These are phyloP conservation scores for Pseudomonodictys pantanalensis DNA, from an alignment of 495 filamentous ascomycete species.

Conservation along the genomic window DNA sequence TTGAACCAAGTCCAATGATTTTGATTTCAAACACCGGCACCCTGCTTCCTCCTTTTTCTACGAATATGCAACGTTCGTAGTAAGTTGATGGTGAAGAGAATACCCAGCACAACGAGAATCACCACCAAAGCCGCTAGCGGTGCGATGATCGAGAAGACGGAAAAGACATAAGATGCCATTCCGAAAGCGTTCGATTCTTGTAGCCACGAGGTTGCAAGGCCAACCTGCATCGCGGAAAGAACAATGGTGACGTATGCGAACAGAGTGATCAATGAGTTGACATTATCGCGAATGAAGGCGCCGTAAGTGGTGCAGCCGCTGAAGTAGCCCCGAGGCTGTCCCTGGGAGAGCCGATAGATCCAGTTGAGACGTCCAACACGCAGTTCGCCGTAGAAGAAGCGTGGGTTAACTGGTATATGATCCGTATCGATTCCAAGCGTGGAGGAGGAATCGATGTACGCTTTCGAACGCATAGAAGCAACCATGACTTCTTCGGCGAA, in stretches of 20 bases:
- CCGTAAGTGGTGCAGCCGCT: slow-evolving; percentile 26
- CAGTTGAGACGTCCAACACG: slow-evolving; percentile 30
- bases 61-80: slow-evolving; percentile 13
- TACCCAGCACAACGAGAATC: slow-evolving; percentile 1
- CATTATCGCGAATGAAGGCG: slow-evolving; percentile 44
- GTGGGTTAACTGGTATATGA: slow-evolving; percentile 22
- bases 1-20: too few species aligned
- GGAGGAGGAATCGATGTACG: slow-evolving; percentile 38
- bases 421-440: slow-evolving; percentile 45
- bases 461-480: slow-evolving; percentile 14
- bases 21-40: slow-evolving; percentile 17
- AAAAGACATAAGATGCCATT: slow-evolving; percentile 52
- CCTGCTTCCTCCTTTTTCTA: background rate
- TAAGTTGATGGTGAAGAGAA: slow-evolving; percentile 15
- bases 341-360: slow-evolving; percentile 19
- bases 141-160: slow-evolving; percentile 41
- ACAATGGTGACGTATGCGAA: slow-evolving; percentile 53
- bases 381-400: slow-evolving; percentile 35
- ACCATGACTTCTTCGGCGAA: slow-evolving; percentile 20
- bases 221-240: slow-evolving; percentile 59
- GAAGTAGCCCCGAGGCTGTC: slow-evolving; percentile 18
- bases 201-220: slow-evolving; percentile 47
- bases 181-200: slow-evolving; percentile 45
- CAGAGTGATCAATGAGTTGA: slow-evolving; percentile 44
- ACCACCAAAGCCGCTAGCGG: slow-evolving; percentile 7